Percentiles rank a stretch among this genome's conserved stretches.
phyloP scores from a whole-genome alignment of 768 basidiomycete species.

The Lentinus tigrinus region DNA sequence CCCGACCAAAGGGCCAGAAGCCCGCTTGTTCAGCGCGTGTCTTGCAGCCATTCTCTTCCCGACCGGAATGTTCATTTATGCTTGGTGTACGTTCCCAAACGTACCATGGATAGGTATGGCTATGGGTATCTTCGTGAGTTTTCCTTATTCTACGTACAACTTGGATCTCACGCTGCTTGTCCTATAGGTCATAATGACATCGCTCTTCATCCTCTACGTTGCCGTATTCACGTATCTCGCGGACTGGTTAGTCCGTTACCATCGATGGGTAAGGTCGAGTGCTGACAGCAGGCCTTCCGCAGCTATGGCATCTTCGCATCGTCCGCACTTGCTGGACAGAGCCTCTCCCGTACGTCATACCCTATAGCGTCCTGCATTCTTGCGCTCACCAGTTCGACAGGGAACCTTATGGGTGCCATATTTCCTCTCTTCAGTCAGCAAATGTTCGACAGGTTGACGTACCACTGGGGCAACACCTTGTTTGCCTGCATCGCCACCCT shows the following conservation, averaged over 20 bases:
- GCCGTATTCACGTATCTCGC: constrained; percentile 48
- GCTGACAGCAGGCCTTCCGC: no score
- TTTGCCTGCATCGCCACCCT: constrained; percentile 40
- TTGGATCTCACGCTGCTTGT: background rate
- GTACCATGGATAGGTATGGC: constrained; percentile 66
- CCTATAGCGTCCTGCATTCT: background rate
- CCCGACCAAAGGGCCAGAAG: constrained; percentile 45
- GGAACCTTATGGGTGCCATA: constrained; percentile 38
- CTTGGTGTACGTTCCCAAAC: constrained; percentile 56
- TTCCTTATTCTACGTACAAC: background rate
- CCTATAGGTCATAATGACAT: constrained; percentile 38
- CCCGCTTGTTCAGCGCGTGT: constrained; percentile 59
- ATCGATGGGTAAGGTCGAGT: no score
- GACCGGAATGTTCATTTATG: constrained; percentile 66
- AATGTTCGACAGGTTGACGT: constrained; percentile 47
- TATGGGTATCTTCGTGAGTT: constrained; percentile 16
- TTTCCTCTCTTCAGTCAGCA: constrained; percentile 51
- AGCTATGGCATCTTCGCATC: constrained; percentile 50
- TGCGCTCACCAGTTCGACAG: constrained; percentile 15
- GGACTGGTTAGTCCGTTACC: constrained; percentile 40
- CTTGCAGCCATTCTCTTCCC: constrained; percentile 55
- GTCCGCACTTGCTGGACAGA: constrained; percentile 54
- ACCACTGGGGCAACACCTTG: constrained; percentile 46
- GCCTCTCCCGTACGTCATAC: constrained; percentile 36
- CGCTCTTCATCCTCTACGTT: constrained; percentile 43